phyloP scores from a whole-genome alignment of 371 early-diverging fungal genomes.

The Saksenaea oblongispora region DNA sequence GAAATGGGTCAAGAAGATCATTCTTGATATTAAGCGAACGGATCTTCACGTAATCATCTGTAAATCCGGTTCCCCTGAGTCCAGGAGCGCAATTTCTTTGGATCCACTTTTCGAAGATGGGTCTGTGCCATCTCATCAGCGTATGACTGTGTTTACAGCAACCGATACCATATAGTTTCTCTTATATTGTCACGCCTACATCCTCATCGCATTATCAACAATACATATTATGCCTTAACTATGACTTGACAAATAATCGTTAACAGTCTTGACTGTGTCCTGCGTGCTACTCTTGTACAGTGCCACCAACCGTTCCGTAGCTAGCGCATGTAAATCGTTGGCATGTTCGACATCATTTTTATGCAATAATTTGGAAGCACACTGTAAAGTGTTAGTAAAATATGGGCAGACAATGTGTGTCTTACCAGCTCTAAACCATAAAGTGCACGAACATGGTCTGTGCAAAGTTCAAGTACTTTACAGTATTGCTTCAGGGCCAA shows the following conservation, averaged over 20 bases:
- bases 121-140: conserved; percentile 8
- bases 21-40: conserved; percentile 14
- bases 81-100: conserved; percentile 24
- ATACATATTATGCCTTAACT: background rate
- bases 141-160: conserved; percentile 27
- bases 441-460: conserved; percentile 72
- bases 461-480: conserved; percentile 73
- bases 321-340: conserved; percentile 55
- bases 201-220: background rate
- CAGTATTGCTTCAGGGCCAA: conserved; percentile 77
- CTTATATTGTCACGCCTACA: background rate
- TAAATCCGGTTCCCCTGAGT: conserved; percentile 29
- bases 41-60: conserved; percentile 35
- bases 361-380: conserved; percentile 42
- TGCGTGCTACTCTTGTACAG: conserved; percentile 28
- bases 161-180: background rate
- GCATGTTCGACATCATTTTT: conserved; percentile 44
- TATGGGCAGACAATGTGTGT: background rate
- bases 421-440: conserved; percentile 75
- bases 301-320: conserved; percentile 68
- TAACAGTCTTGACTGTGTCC: conserved; percentile 23
- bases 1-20: conserved; percentile 40
- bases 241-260: conserved; percentile 26
- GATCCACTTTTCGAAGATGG: conserved; percentile 15
- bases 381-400: conserved; percentile 13